phyloP scores from a whole-genome alignment of 768 basidiomycete genomes.

The Tremella yokohamensis region DNA sequence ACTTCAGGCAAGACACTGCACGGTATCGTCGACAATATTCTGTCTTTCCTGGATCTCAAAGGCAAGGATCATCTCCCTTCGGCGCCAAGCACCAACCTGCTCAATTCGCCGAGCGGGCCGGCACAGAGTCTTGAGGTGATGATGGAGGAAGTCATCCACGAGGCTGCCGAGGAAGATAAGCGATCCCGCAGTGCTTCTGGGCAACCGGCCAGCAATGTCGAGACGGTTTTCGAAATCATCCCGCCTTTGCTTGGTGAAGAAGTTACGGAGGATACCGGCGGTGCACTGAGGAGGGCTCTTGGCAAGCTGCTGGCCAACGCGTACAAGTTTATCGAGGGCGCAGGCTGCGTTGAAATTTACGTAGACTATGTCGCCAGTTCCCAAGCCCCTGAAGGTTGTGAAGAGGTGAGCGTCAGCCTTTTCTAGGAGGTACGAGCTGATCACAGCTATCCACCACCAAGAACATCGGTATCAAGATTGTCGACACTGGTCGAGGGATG shows the following conservation, averaged over 20 bases:
- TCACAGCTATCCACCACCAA: conserved; percentile 25
- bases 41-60: conserved; percentile 45
- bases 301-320: conserved; percentile 42
- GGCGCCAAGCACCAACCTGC: conserved; percentile 4
- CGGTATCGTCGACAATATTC: conserved; percentile 47
- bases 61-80: conserved; percentile 20
- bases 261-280: conserved; percentile 39
- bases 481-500: conserved; percentile 41
- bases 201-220: conserved; percentile 25
- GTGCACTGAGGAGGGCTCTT: conserved; percentile 41
- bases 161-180: conserved; percentile 33
- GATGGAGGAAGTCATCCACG: conserved; percentile 39
- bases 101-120: conserved; percentile 13
- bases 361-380: conserved; percentile 33
- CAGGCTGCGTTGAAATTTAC: conserved; percentile 42
- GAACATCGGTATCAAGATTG: conserved; percentile 40
- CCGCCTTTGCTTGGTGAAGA: conserved; percentile 41
- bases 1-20: conserved; percentile 42
- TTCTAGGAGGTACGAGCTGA: neutral
- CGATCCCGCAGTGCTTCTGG: conserved; percentile 23
- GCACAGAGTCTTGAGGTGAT: conserved; percentile 33
- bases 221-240: conserved; percentile 46
- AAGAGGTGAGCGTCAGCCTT: conserved; percentile 23
- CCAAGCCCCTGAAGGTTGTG: conserved; percentile 36
- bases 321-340: conserved; percentile 42